Evolutionary conservation across 345 rosid genomes (phyloP).

Genomic region (Trapa bicornis): DNA sequence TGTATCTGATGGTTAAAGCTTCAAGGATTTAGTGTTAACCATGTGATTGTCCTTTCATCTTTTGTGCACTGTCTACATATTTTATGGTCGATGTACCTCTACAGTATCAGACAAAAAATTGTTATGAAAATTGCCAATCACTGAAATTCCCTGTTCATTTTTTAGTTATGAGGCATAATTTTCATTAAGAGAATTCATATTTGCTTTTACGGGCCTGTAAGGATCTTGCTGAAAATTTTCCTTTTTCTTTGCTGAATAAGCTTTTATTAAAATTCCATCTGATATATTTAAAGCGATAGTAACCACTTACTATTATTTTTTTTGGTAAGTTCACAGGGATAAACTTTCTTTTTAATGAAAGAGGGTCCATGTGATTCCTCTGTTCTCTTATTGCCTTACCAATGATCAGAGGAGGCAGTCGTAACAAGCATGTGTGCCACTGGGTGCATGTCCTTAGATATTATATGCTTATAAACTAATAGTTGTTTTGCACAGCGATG

Average conservation of each 20-base stretch:
- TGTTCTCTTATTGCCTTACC: background rate
- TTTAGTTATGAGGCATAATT: background rate
- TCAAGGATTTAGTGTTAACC: background rate
- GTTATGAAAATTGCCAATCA: too few relatives aligned
- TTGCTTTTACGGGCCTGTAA: background rate
- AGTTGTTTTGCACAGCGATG: conserved; percentile 34
- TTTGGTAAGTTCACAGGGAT: too few relatives aligned
- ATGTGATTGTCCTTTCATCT: background rate
- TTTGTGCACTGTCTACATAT: background rate
- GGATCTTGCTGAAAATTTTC: background rate
- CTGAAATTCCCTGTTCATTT: background rate
- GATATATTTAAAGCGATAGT: background rate
- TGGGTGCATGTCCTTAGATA: background rate
- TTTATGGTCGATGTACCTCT: background rate
- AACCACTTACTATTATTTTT: background rate
- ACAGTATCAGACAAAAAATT: background rate
- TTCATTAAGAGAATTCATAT: background rate
- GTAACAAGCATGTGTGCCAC: background rate
- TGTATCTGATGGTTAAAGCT: background rate
- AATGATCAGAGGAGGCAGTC: too few relatives aligned
- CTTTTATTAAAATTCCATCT: background rate
- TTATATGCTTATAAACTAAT: background rate
- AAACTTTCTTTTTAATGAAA: background rate
- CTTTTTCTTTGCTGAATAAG: background rate
- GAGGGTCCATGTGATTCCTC: background rate